Conservation (phyloP, 2,329 filamentous ascomycete genomes). For the Clonostachys rosea region DNA sequence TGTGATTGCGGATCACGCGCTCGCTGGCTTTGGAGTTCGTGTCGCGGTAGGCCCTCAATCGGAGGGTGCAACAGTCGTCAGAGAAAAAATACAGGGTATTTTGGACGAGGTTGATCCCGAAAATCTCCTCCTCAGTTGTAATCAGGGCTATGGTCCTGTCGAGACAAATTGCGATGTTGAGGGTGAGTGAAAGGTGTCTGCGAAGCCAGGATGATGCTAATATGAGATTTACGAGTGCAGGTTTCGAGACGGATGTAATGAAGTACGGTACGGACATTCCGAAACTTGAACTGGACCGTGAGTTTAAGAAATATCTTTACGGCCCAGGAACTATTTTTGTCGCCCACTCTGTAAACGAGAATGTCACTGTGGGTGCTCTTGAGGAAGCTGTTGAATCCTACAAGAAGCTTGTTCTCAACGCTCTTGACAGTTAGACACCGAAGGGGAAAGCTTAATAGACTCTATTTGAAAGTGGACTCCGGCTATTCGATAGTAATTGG, state of each 20-base stretch:
- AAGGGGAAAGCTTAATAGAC: too few relatives aligned
- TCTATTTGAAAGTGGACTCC: too few relatives aligned
- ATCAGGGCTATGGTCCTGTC: conserved; percentile 69
- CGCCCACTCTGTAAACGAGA: conserved; percentile 82
- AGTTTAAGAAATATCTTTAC: conserved; percentile 63
- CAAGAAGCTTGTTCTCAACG: conserved; percentile 61
- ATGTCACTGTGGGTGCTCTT: conserved; percentile 69
- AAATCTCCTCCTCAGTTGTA: conserved; percentile 59
- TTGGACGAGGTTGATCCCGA: conserved; percentile 49
- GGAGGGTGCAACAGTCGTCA: conserved; percentile 51
- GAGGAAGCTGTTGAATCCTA: conserved; percentile 77
- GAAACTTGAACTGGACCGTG: conserved; percentile 53
- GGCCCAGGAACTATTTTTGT: conserved; percentile 75
- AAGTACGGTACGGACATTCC: conserved; percentile 95
- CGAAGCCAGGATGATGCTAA: background rate
- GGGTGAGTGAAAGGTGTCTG: conserved; percentile 35
- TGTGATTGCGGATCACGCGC: conserved; percentile 75
- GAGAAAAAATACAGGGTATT: conserved; percentile 47
- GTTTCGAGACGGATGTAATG: conserved; percentile 77
- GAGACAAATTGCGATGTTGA: conserved; percentile 76
- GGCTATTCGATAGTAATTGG: too few relatives aligned
- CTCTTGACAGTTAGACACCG: conserved; percentile 12
- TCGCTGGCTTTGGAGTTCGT: conserved; percentile 67
- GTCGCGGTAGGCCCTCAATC: conserved; percentile 70
- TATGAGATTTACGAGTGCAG: conserved; percentile 20